A percentile compares a stretch with the other conserved stretches of the same genome.
These are phyloP conservation scores for Myochromella boudieri DNA, from an alignment of 768 basidiomycete genomes.

Conservation along the genomic window DNA sequence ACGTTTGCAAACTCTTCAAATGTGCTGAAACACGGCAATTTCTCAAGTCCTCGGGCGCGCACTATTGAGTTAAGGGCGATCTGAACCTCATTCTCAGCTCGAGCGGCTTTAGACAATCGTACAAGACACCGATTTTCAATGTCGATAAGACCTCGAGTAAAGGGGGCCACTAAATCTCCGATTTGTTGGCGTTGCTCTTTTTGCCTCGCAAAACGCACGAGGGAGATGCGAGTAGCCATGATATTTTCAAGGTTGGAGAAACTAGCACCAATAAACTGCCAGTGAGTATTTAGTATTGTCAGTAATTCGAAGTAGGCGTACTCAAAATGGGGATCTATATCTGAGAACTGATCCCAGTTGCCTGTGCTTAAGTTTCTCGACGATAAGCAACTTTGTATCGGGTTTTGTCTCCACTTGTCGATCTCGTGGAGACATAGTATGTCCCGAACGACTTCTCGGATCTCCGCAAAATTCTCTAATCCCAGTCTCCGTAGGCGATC, in stretches of 20 bases:
- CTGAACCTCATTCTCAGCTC: conserved; percentile 66
- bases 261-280: conserved; percentile 25
- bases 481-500: conserved; percentile 61
- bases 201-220: conserved; percentile 70
- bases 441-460: conserved; percentile 64
- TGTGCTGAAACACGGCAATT: conserved; percentile 44
- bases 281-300: neutral
- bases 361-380: conserved; percentile 30
- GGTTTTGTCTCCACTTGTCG: conserved; percentile 52
- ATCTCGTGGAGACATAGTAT: conserved; percentile 85
- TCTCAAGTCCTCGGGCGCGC: conserved; percentile 66
- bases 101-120: conserved; percentile 68
- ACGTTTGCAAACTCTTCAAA: conserved; percentile 87
- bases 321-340: conserved; percentile 63
- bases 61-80: conserved; percentile 85
- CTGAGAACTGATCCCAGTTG: conserved; percentile 42
- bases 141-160: conserved; percentile 47
- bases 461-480: conserved; percentile 77
- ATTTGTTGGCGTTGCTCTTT: conserved; percentile 77
- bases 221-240: conserved; percentile 76
- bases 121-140: conserved; percentile 74
- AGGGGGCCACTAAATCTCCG: conserved; percentile 63
- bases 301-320: conserved; percentile 34
- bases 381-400: conserved; percentile 31
- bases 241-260: conserved; percentile 77